These are phyloP conservation scores for Pseudonitzschia multiseries DNA, from an alignment of 108 stramenopile genomes.

Conservation along the genomic window DNA sequence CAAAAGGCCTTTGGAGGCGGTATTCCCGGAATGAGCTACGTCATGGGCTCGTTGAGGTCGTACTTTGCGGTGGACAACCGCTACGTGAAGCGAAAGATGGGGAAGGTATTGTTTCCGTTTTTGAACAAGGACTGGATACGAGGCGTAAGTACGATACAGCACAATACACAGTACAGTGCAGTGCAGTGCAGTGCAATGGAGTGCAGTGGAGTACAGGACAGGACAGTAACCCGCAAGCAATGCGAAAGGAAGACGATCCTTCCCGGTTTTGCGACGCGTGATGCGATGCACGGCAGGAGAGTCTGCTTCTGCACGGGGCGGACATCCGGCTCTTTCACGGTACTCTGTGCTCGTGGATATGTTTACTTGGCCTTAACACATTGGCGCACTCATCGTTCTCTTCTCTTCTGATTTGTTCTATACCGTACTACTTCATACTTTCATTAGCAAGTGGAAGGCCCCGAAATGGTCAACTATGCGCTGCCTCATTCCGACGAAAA, in stretches of 20 bases:
- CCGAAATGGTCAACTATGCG: conserved; percentile 52
- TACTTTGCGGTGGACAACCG: conserved; percentile 97
- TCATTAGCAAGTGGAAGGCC: conserved; percentile 31
- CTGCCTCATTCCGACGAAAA: conserved; percentile 89
- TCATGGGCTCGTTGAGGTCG: conserved; percentile 68
- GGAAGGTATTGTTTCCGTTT: conserved; percentile 86
- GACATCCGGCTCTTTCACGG: no score
- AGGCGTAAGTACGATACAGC: conserved; percentile 29
- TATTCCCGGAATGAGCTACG: conserved; percentile 78
- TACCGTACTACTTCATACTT: neutral
- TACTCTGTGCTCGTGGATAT: no score
- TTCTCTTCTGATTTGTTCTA: neutral
- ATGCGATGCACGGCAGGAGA: no score
- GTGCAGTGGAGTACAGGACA: no score
- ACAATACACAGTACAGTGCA: no score
- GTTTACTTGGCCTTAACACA: no score
- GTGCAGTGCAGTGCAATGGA: no score
- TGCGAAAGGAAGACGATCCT: no score
- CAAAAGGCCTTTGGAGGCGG: conserved; percentile 43
- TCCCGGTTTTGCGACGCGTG: no score
- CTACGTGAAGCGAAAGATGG: conserved; percentile 92
- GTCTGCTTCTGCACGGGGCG: no score
- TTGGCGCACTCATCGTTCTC: neutral
- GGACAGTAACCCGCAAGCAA: no score
- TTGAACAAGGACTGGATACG: conserved; percentile 80